Base-by-base conservation (phyloP, 306 rosid genomes). In the Quillaja saponaria region DNA sequence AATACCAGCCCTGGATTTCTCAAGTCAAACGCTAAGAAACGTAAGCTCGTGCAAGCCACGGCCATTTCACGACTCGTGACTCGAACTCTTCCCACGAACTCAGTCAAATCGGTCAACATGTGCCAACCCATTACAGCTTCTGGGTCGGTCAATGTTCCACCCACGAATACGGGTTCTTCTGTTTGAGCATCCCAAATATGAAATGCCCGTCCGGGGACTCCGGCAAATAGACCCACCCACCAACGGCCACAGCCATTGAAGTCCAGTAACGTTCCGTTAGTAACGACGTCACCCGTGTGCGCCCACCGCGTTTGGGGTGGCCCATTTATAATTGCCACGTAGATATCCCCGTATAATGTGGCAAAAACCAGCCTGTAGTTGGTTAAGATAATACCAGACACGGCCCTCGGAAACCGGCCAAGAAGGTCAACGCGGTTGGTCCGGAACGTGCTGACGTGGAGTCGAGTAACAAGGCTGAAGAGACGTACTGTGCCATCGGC, bases 171-270 rank as follows among this genome's bases (percentile, higher is more conserved):
- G 0, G 71, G 77, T 18, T 83, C 75, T 6, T 64, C 82, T 0
- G 63, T 83, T 7, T 0, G 12, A 0, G 81, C 71, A 20, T 89
- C 82, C 99, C 99, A 94, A 0, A 94, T 72, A 38, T 81, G 99
- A 15, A 89, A 81, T 0, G 99, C 78, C 12, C 80, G 78, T 0
- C 87, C 96, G 0, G 96, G 80, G 0, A 70, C 73, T 0, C 99
- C 99, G 0, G 99, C 99, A 14, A 67, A 89, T 0, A 94, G 79
- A 1, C 97, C 99, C 11, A 89, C 84, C 99, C 99, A 94, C 86
- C 85, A 83, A 0, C 75, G 61, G 0, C 33, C 74, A 6, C 73
- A 72, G 0, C 97, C 99, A 0, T 85, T 69, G 41, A 94, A 94
- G 49, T 85, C 97, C 0, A 87, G 95, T 4, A 94, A 6, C 0